Evolutionary conservation across 805 yeast species (phyloP).

Genomic region (Pichia membranifaciens): DNA sequence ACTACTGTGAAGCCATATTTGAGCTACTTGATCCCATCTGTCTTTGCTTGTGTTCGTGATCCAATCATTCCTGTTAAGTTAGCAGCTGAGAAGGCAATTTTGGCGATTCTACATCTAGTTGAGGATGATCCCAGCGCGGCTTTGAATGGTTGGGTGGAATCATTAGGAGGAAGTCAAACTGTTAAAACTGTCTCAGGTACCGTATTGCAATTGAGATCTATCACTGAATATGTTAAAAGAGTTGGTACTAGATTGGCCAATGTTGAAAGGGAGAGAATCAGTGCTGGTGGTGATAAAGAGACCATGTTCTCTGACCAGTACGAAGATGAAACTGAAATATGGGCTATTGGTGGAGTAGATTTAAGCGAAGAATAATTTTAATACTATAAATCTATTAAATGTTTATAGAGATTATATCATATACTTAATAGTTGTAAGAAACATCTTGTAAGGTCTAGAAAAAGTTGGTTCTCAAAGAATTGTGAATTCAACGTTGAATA

Average conservation of each 20-base stretch:
- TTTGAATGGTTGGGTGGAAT: slow-evolving; percentile 62
- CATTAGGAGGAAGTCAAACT: slow-evolving; percentile 32
- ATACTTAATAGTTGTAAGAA: no score
- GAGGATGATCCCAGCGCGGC: slow-evolving; percentile 49
- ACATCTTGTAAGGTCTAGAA: no score
- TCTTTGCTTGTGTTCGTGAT: slow-evolving; percentile 81
- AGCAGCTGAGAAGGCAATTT: slow-evolving; percentile 88
- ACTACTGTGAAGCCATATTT: slow-evolving; percentile 45
- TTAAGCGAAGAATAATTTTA: slow-evolving; percentile 23
- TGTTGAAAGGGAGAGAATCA: slow-evolving; percentile 82
- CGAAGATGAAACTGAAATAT: slow-evolving; percentile 82
- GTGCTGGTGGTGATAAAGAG: slow-evolving; percentile 86
- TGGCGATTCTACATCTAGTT: slow-evolving; percentile 65
- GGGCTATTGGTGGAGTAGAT: slow-evolving; percentile 79
- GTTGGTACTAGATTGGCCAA: slow-evolving; percentile 82
- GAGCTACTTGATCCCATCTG: slow-evolving; percentile 58
- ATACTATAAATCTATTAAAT: no score
- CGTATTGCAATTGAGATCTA: slow-evolving; percentile 57
- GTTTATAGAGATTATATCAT: neutral
- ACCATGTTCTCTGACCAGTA: slow-evolving; percentile 75
- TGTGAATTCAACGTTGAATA: neutral
- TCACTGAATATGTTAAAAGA: slow-evolving; percentile 84
- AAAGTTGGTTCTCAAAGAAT: neutral
- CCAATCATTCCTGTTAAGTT: slow-evolving; percentile 84
- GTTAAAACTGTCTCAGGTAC: slow-evolving; percentile 41